Conservation (phyloP, 257 asterid species). For the Nicotiana sylvestris region DNA sequence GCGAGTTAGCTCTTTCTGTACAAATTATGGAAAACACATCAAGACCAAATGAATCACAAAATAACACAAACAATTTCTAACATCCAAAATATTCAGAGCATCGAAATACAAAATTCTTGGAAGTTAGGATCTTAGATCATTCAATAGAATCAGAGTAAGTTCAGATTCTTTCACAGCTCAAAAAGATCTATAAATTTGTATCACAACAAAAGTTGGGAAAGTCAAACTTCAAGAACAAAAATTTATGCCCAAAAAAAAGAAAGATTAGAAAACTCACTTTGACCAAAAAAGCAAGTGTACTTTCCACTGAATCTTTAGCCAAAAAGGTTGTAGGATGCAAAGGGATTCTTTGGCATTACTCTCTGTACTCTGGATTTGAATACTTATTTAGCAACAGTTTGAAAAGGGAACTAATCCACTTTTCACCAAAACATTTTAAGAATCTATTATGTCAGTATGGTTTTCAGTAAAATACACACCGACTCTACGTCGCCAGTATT, state of each 20-base stretch:
- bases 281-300: not conserved
- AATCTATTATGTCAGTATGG: not conserved
- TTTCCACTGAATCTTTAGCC: not conserved
- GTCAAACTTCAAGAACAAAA: not conserved
- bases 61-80: not conserved
- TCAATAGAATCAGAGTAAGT: not conserved
- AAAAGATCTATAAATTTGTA: not conserved
- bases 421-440: too few relatives aligned
- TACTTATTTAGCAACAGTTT: too few relatives aligned
- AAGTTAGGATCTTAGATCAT: not conserved
- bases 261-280: not conserved
- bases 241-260: not conserved
- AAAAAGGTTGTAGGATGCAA: not conserved
- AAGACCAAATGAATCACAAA: not conserved
- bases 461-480: not conserved
- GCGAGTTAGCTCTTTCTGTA: not conserved
- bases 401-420: too few relatives aligned
- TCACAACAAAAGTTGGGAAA: not conserved
- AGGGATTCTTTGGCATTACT: not conserved
- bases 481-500: not conserved
- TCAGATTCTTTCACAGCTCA: not conserved
- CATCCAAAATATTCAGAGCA: not conserved
- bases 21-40: not conserved
- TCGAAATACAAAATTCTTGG: not conserved
- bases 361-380: too few relatives aligned